These are phyloP conservation scores for Aspergillus viridinutans DNA, from an alignment of 2,329 filamentous ascomycete species.

Conservation along the genomic window DNA sequence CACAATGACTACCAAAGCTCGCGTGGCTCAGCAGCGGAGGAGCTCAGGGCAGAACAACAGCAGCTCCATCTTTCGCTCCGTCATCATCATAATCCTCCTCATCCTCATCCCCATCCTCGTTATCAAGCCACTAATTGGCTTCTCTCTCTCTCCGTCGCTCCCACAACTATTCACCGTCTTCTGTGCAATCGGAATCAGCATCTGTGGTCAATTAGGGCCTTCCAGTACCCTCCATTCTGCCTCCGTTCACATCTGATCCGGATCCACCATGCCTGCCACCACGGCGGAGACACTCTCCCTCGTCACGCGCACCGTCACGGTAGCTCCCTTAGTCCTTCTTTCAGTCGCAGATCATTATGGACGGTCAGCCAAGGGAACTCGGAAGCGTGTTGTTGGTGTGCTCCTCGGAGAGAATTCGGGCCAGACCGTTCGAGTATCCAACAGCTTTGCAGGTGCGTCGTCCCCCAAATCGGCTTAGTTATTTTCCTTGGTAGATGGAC, in stretches of 20 bases:
- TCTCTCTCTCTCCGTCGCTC: neutral
- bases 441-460: constrained; percentile 88
- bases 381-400: constrained; percentile 87
- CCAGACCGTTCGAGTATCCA: constrained; percentile 93
- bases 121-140: neutral
- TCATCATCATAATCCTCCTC: constrained; percentile 5
- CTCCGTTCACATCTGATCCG: neutral
- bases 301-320: constrained; percentile 90
- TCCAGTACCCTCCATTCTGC: neutral
- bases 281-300: constrained; percentile 95
- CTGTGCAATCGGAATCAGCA: neutral
- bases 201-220: constrained; percentile 4
- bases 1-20: constrained; percentile 2
- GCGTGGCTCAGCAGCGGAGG: constrained; percentile 13
- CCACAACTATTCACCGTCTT: constrained; percentile 5
- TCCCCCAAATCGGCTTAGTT: constrained; percentile 1
- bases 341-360: constrained; percentile 98
- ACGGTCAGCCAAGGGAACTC: constrained; percentile 82
- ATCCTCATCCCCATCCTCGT: neutral
- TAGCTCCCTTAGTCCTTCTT: constrained; percentile 94
- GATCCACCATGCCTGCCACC: constrained; percentile 78
- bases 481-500: neutral
- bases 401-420: constrained; percentile 93
- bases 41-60: constrained; percentile 9
- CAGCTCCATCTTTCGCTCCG: constrained; percentile 2